These are phyloP conservation scores for Daedaleopsis sinensis DNA, from an alignment of 768 basidiomycete genomes.

Conservation along the genomic window DNA sequence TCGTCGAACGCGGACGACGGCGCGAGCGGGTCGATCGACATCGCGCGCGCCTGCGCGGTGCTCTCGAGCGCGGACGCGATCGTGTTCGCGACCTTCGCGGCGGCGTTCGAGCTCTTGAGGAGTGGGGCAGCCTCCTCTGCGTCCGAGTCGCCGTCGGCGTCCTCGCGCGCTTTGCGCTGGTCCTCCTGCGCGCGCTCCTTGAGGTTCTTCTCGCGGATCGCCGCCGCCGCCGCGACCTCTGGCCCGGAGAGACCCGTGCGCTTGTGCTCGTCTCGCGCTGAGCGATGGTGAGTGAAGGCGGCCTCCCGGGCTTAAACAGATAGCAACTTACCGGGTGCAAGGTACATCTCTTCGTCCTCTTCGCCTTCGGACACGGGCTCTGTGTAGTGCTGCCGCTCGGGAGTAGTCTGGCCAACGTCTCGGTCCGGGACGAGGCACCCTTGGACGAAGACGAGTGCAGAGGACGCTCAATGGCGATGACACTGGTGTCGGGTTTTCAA, in stretches of 20 bases:
- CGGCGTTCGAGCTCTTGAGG: constrained; percentile 25
- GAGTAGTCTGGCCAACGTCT: constrained; percentile 44
- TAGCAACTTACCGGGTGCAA: constrained; percentile 50
- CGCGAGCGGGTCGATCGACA: constrained; percentile 87
- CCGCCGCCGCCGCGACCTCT: constrained; percentile 83
- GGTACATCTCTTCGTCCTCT: constrained; percentile 75
- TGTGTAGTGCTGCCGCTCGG: constrained; percentile 55
- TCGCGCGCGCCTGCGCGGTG: constrained; percentile 27
- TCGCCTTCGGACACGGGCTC: constrained; percentile 97
- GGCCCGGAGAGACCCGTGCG: constrained; percentile 75
- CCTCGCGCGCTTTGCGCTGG: background rate
- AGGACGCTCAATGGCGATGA: constrained; percentile 74
- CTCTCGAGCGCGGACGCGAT: constrained; percentile 22
- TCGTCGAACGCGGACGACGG: constrained; percentile 85
- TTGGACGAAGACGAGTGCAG: constrained; percentile 46
- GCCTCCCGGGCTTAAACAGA: too few species aligned
- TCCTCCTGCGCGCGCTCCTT: constrained; percentile 37
- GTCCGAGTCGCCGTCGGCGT: constrained; percentile 29
- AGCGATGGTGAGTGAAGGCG: background rate
- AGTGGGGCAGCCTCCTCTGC: constrained; percentile 43
- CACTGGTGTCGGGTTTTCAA: constrained; percentile 84
- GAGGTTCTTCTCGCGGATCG: constrained; percentile 81
- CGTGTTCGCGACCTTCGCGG: constrained; percentile 10
- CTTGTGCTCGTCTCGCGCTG: constrained; percentile 74
- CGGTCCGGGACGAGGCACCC: constrained; percentile 41